These are phyloP conservation scores for Populus trichocarpa DNA, from an alignment of 441 rosid genomes.

Conservation along the genomic window DNA sequence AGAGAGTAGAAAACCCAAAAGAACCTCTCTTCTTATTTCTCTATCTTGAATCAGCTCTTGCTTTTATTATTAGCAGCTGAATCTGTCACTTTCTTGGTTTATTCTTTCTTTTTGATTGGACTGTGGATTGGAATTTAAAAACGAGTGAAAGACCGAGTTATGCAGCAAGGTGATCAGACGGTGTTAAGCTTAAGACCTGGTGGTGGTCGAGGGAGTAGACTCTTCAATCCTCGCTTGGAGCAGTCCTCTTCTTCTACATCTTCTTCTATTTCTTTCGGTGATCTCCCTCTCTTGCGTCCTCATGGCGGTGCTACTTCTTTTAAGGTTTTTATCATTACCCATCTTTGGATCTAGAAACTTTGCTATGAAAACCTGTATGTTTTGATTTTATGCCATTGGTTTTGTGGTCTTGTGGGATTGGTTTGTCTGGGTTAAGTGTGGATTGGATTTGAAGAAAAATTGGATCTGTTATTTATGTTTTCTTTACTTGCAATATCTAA, in stretches of 20 bases:
- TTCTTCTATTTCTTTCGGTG: constrained; percentile 61
- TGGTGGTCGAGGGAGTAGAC: constrained; percentile 67
- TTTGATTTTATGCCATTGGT: background rate
- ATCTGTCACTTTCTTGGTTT: background rate
- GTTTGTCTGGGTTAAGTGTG: background rate
- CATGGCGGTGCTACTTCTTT: constrained; percentile 47
- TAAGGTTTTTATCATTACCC: constrained; percentile 8
- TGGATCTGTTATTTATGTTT: constrained; percentile 21
- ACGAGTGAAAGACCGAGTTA: constrained; percentile 54
- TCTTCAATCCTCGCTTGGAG: constrained; percentile 50
- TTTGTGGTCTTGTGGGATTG: background rate
- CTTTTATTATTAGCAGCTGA: background rate
- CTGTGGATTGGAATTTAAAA: constrained; percentile 29
- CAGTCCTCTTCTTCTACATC: constrained; percentile 38
- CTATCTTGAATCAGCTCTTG: background rate
- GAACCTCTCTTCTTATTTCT: background rate
- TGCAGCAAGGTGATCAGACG: constrained; percentile 97
- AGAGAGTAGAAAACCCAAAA: constrained; percentile 14
- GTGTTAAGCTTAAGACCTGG: constrained; percentile 98
- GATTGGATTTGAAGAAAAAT: background rate
- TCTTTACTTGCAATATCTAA: background rate
- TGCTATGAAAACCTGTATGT: background rate
- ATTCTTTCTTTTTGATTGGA: constrained; percentile 13
- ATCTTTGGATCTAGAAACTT: constrained; percentile 17
- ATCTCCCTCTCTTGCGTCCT: constrained; percentile 67